Evolutionary conservation across 148 eudicot species (phyloP).

Genomic region (Drosera capensis): DNA sequence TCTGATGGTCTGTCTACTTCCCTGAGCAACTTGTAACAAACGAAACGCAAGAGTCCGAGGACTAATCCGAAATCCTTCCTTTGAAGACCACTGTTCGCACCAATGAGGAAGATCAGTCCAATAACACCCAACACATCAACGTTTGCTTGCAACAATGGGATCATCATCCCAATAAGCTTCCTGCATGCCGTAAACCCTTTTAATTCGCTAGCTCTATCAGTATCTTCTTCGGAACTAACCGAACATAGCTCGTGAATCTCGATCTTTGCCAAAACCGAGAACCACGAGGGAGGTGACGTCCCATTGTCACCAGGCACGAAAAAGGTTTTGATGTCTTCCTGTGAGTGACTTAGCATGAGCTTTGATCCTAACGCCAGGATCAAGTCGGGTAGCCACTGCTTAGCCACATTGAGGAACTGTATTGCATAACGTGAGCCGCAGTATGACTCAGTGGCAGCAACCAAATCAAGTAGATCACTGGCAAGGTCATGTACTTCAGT

Average conservation of each 20-base stretch:
- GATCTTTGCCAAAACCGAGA: conserved; percentile 38
- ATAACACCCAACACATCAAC: conserved; percentile 40
- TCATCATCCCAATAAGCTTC: conserved; percentile 33
- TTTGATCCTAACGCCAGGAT: conserved; percentile 55
- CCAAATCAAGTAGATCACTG: conserved; percentile 45
- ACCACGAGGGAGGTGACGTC: conserved; percentile 39
- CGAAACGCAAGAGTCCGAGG: conserved; percentile 47
- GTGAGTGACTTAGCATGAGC: conserved; percentile 22
- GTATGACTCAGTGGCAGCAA: conserved; percentile 43
- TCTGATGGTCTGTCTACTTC: conserved; percentile 19
- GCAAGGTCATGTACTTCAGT: conserved; percentile 32
- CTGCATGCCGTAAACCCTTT: conserved; percentile 40
- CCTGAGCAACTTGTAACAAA: conserved; percentile 33
- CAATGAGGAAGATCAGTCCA: conserved; percentile 34
- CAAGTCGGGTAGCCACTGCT: conserved; percentile 81
- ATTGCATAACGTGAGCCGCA: conserved; percentile 56
- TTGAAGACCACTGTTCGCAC: conserved; percentile 25
- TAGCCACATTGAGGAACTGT: conserved; percentile 33
- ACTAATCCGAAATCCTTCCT: conserved; percentile 42
- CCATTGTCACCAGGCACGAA: conserved; percentile 14
- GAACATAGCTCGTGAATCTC: conserved; percentile 38
- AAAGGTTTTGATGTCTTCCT: conserved; percentile 15
- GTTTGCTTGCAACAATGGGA: conserved; percentile 28
- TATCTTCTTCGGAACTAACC: conserved; percentile 29
- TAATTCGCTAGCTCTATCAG: conserved; percentile 11